These are phyloP conservation scores for Diatrype stigma DNA, from an alignment of 2,329 filamentous ascomycete species.

Conservation along the genomic window DNA sequence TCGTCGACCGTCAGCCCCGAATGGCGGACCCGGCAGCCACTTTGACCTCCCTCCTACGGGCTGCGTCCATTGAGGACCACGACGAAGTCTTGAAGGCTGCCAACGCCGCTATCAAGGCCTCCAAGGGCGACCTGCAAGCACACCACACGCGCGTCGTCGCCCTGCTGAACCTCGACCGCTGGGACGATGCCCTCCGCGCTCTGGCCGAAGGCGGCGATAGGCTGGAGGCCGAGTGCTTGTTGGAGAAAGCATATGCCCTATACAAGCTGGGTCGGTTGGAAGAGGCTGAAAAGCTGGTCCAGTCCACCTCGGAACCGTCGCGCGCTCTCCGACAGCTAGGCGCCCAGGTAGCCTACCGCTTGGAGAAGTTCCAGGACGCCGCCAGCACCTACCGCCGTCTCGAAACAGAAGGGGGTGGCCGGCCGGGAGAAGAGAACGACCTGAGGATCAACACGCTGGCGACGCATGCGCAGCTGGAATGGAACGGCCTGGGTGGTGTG, in stretches of 20 bases:
- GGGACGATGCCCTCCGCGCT: constrained; percentile 68
- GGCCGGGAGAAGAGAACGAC: constrained; percentile 65
- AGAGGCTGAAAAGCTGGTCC: constrained; percentile 51
- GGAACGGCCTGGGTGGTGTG: constrained; percentile 54
- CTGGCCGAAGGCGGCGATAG: constrained; percentile 60
- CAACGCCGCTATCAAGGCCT: constrained; percentile 57
- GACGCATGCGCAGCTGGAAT: constrained; percentile 67
- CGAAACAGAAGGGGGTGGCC: constrained; percentile 35
- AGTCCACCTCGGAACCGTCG: constrained; percentile 23
- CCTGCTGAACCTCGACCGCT: constrained; percentile 77
- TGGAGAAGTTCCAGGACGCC: constrained; percentile 67
- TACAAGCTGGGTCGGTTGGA: constrained; percentile 72
- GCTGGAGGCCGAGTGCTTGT: constrained; percentile 55
- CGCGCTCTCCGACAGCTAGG: constrained; percentile 48
- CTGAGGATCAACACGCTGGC: constrained; percentile 73
- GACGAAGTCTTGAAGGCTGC: constrained; percentile 65
- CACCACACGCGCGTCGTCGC: constrained; percentile 70
- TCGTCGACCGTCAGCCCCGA: neutral
- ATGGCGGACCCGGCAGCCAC: constrained; percentile 44
- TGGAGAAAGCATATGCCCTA: constrained; percentile 77
- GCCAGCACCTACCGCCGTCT: constrained; percentile 60
- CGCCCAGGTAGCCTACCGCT: constrained; percentile 68
- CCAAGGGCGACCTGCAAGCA: constrained; percentile 52
- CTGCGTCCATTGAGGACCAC: constrained; percentile 62
- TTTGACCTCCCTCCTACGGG: constrained; percentile 51